phyloP scores from a whole-genome alignment of 108 stramenopile species.

The Skeletonema marinoi region DNA sequence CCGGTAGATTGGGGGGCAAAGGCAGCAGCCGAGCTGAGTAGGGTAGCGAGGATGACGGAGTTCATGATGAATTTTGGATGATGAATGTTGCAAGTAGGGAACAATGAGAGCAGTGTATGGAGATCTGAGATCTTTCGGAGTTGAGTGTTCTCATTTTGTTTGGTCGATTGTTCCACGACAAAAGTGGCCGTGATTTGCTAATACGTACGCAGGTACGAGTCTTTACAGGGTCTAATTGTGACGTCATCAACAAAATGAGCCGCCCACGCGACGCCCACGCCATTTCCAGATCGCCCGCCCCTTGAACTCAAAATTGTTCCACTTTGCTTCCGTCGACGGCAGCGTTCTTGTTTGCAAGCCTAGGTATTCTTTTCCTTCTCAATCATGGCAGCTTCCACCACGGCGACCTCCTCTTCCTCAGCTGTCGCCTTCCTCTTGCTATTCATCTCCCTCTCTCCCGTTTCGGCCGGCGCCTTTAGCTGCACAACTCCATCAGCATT shows the following conservation, averaged over 20 bases:
- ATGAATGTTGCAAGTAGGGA: neutral
- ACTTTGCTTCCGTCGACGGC: neutral
- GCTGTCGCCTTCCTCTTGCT: conserved; percentile 8
- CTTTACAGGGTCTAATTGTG: too few relatives aligned
- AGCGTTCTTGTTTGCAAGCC: neutral
- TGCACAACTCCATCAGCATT: neutral
- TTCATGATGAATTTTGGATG: conserved; percentile 3
- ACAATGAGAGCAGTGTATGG: too few relatives aligned
- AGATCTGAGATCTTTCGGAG: too few relatives aligned
- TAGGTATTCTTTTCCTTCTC: neutral
- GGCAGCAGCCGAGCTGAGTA: conserved; percentile 29
- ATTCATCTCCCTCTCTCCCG: conserved; percentile 23
- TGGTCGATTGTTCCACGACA: too few relatives aligned
- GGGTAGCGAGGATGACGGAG: conserved; percentile 28
- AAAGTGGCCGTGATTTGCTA: too few relatives aligned
- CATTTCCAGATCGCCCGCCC: too few relatives aligned
- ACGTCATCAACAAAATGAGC: too few relatives aligned
- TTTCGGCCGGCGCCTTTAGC: conserved; percentile 30
- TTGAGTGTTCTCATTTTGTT: too few relatives aligned
- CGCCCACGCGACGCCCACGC: too few relatives aligned
- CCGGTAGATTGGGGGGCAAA: conserved; percentile 22
- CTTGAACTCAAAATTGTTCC: too few relatives aligned
- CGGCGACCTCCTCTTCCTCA: neutral
- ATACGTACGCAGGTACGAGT: too few relatives aligned
- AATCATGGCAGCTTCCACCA: neutral